Percentiles rank a stretch among this genome's conserved stretches.
Conservation (phyloP, 1,284 basidiomycete genomes). For the Phellinidium pouzarii region DNA sequence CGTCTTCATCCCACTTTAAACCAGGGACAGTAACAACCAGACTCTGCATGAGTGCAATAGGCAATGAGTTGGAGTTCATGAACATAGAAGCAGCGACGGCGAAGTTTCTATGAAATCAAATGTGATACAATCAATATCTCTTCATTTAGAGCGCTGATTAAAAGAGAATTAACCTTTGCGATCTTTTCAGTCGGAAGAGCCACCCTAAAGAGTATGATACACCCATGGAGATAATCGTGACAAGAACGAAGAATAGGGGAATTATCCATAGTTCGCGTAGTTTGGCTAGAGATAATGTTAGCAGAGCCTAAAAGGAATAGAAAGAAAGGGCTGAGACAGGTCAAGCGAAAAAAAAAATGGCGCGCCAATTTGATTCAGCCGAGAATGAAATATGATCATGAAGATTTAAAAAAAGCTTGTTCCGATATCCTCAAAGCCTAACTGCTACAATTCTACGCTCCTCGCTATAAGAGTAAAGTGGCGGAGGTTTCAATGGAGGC, state of each 20-base stretch:
- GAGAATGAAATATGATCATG: no score
- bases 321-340: slow-evolving; percentile 18
- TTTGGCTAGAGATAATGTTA: slow-evolving; percentile 53
- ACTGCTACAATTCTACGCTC: no score
- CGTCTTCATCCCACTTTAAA: slow-evolving; percentile 78
- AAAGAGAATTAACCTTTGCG: slow-evolving; percentile 46
- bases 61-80: slow-evolving; percentile 91
- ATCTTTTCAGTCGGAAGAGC: slow-evolving; percentile 47
- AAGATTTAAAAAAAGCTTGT: no score
- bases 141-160: not conserved
- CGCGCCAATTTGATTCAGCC: no score
- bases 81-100: slow-evolving; percentile 83
- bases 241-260: slow-evolving; percentile 73
- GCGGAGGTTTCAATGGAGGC: no score
- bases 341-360: slow-evolving; percentile 69
- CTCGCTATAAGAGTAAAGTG: no score
- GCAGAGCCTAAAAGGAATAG: slow-evolving; percentile 13
- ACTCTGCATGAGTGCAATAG: slow-evolving; percentile 88
- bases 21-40: slow-evolving; percentile 81
- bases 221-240: slow-evolving; percentile 59
- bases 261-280: slow-evolving; percentile 88
- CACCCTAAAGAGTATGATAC: slow-evolving; percentile 46
- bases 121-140: not conserved
- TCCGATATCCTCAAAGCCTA: no score
- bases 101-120: slow-evolving; percentile 50